A percentile compares a stretch with the other conserved stretches of the same genome.
Conservation (phyloP, 2,329 filamentous ascomycete genomes). For the Ophiocordyceps camponoti-saundersi region DNA sequence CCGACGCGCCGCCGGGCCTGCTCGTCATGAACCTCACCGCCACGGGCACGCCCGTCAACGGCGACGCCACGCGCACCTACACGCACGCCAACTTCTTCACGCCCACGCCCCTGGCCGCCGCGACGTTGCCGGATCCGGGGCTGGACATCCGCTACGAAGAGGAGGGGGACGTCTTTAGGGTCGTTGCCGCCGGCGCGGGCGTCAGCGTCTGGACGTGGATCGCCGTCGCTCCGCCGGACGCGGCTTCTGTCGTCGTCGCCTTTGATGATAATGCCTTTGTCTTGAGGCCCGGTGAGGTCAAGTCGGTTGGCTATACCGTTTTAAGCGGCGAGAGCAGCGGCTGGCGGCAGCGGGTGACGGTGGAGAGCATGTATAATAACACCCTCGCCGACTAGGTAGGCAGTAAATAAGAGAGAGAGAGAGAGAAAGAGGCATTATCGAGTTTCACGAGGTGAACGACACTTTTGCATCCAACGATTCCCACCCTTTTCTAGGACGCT, state of each 20-base stretch:
- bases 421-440: conserved; percentile 5
- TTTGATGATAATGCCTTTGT: neutral
- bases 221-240: neutral
- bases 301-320: neutral
- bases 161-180: neutral
- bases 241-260: neutral
- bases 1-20: neutral
- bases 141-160: neutral
- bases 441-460: too few relatives aligned
- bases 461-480: too few relatives aligned
- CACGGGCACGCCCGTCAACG: neutral
- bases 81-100: neutral
- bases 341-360: neutral
- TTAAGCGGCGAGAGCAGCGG: neutral
- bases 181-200: neutral
- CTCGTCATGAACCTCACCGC: neutral
- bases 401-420: neutral
- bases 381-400: neutral
- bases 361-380: neutral
- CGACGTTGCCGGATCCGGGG: neutral
- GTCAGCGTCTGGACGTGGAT: neutral
- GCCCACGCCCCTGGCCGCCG: neutral
- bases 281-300: neutral
- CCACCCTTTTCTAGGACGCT: too few relatives aligned
- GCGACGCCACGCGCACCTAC: neutral